These are phyloP conservation scores for Strobilomyces confusus DNA, from an alignment of 768 basidiomycete species.

Conservation along the genomic window DNA sequence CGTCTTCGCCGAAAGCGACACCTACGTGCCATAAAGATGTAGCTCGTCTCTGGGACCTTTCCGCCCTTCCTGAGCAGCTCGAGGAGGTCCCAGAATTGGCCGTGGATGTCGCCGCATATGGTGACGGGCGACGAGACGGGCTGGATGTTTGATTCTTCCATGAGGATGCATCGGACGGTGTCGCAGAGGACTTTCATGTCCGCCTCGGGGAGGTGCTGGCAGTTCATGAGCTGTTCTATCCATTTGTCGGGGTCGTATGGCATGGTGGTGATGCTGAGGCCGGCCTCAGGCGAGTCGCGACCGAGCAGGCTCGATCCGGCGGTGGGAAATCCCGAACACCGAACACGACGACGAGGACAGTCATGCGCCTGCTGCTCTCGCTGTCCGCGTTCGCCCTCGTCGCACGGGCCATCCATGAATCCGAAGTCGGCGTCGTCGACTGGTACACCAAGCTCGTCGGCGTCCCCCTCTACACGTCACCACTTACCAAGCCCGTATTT, in stretches of 20 bases:
- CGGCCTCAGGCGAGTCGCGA: too few relatives aligned
- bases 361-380: conserved; percentile 20
- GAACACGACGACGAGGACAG: too few relatives aligned
- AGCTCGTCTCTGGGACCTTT: conserved; percentile 81
- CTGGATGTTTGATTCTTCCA: conserved; percentile 98
- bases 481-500: conserved; percentile 56
- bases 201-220: conserved; percentile 82
- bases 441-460: conserved; percentile 84
- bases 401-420: conserved; percentile 56
- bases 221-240: conserved; percentile 84
- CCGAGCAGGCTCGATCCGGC: neutral
- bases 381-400: conserved; percentile 17
- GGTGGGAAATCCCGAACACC: neutral
- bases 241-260: conserved; percentile 65
- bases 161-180: conserved; percentile 79
- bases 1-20: conserved; percentile 28
- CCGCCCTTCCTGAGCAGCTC: conserved; percentile 88
- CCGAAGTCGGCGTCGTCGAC: conserved; percentile 79
- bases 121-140: conserved; percentile 95
- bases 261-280: conserved; percentile 28
- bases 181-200: conserved; percentile 95
- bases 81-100: conserved; percentile 95
- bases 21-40: conserved; percentile 92
- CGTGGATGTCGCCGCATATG: conserved; percentile 94
- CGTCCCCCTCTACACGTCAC: conserved; percentile 54